Base-by-base conservation (phyloP, 2,329 filamentous ascomycete genomes). In the Aciculosporium take region DNA sequence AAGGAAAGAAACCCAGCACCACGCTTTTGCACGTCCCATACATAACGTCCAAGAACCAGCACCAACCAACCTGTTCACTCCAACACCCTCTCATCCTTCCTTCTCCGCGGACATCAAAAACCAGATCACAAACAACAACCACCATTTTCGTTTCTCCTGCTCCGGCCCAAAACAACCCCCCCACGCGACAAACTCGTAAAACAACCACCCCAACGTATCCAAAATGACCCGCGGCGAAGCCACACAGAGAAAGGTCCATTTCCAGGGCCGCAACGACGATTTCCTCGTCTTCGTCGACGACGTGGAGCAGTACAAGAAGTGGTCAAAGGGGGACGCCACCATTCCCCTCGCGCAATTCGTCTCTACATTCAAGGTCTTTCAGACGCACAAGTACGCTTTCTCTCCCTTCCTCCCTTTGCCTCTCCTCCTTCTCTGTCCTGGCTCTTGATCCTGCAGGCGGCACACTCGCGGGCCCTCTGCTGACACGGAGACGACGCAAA, bases 331-430 rank as follows among this genome's bases (percentile, higher is more conserved):
- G 4, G 89, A 96, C 68, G 79, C 76, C 57, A 79, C 74, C 24
- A 68, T 91, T 24, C 83, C 91, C 29, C 67, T 96, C 37, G 74
- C 84, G 1, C 79, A 95, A 55, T 88, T 98, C 43, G 74, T 96
- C 42, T 85, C 80, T 44, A 73, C 82, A 7, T 96, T 85, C 72
- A 84, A 94, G 72, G 71, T 98, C 56, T 94, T 94, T 56, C 68
- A 82, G 33, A 94, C 87, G 28, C 84, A 93, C 69, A 83, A 81
- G 88, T 95, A 72, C 67, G 83, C 68, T 37, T 5, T 15, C 15
- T 13, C 13, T 4, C 13, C 21, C 37, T 23, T 37, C 33, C 35
- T 18, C 7, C 30, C 20, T 18, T 35, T 30, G 4, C 31, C 31
- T 17, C 24, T 9, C 10, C 39, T 24, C 28, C 36, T 40, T 27